phyloP scores from a whole-genome alignment of 768 basidiomycete species.

The Collybia sp. region DNA sequence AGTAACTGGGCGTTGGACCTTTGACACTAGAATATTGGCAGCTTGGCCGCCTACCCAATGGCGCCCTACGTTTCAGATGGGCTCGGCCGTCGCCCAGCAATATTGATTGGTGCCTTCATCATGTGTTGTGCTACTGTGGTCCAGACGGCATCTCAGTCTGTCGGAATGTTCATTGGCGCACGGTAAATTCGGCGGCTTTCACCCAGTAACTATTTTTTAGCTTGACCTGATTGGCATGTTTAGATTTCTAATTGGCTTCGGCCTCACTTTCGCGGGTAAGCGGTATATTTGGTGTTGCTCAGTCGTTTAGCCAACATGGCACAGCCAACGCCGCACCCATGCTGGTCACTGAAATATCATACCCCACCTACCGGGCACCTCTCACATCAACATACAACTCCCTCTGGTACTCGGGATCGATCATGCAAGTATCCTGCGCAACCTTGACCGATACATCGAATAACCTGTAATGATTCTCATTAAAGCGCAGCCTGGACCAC shows the following conservation, averaged over 20 bases:
- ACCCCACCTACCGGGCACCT: conserved; percentile 77
- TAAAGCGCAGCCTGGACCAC: conserved; percentile 75
- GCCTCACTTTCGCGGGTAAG: conserved; percentile 64
- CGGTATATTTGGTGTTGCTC: background rate
- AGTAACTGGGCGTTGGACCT: background rate
- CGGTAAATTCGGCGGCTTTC: conserved; percentile 31
- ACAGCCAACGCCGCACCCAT: conserved; percentile 72
- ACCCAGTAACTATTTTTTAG: too few relatives aligned
- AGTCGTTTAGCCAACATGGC: conserved; percentile 7
- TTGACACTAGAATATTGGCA: conserved; percentile 58
- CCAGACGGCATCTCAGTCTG: conserved; percentile 67
- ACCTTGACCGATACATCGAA: too few relatives aligned
- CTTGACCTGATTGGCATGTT: background rate
- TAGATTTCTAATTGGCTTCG: conserved; percentile 72
- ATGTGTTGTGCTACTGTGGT: conserved; percentile 66
- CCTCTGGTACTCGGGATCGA: conserved; percentile 83
- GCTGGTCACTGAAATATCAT: conserved; percentile 80
- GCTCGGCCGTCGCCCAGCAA: conserved; percentile 62
- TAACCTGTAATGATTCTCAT: background rate
- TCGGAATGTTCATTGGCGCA: conserved; percentile 79
- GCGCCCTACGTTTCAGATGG: conserved; percentile 70
- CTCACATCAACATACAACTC: conserved; percentile 80
- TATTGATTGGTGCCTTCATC: conserved; percentile 66
- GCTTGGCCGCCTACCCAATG: conserved; percentile 63
- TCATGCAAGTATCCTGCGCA: conserved; percentile 44